A percentile compares a stretch with the other conserved stretches of the same genome.
Evolutionary conservation across 495 filamentous ascomycete genomes (phyloP).

Genomic region (Endocarpon pusillum): DNA sequence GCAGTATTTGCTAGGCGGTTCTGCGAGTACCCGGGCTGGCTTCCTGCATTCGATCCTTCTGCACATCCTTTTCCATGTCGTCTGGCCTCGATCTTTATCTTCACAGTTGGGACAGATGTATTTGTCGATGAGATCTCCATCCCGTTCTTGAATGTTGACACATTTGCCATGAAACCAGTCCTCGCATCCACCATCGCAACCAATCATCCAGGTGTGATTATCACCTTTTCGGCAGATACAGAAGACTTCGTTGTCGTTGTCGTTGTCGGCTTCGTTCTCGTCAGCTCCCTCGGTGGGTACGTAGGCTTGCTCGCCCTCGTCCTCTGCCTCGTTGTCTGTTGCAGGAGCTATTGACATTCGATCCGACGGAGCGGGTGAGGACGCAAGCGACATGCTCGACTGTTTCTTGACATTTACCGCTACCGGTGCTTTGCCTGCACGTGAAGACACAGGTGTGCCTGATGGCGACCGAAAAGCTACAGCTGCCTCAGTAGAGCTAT

Average conservation of each 20-base stretch:
- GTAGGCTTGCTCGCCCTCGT: constrained; percentile 14
- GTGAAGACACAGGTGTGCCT: constrained; percentile 31
- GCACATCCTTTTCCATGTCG: constrained; percentile 57
- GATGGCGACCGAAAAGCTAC: constrained; percentile 16
- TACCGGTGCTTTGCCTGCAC: constrained; percentile 29
- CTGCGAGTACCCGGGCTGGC: constrained; percentile 34
- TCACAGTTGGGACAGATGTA: constrained; percentile 57
- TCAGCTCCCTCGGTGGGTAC: constrained; percentile 24
- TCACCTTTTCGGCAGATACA: constrained; percentile 57
- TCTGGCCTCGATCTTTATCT: constrained; percentile 31
- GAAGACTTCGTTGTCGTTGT: constrained; percentile 36
- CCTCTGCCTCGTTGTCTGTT: constrained; percentile 6
- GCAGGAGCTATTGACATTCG: constrained; percentile 13
- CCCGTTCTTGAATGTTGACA: constrained; percentile 44
- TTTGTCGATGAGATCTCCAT: constrained; percentile 46
- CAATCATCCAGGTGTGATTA: constrained; percentile 64
- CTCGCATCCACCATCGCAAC: constrained; percentile 52
- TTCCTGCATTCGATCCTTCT: constrained; percentile 40
- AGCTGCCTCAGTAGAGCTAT: too few species aligned
- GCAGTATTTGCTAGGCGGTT: constrained; percentile 48
- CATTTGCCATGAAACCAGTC: constrained; percentile 64
- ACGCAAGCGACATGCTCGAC: constrained; percentile 21
- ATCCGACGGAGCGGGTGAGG: constrained; percentile 26
- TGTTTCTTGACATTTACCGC: constrained; percentile 27
- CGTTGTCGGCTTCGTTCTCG: constrained; percentile 21